These are phyloP conservation scores for Aspergillus fumigatiaffinis DNA, from an alignment of 2,329 filamentous ascomycete species.

Conservation along the genomic window DNA sequence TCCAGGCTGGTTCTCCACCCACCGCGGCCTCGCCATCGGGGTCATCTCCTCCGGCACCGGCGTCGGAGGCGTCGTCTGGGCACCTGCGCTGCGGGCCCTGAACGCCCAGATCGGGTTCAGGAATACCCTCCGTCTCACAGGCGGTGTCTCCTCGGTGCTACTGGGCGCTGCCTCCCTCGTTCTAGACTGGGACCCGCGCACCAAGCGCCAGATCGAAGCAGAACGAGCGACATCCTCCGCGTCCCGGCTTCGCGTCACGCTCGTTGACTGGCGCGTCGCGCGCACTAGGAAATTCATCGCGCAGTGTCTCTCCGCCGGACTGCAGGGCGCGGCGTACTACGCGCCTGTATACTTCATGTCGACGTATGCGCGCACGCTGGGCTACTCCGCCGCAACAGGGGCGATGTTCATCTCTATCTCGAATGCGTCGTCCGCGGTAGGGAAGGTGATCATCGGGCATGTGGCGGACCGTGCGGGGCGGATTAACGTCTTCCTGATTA, in stretches of 20 bases:
- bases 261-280: slow-evolving; percentile 29
- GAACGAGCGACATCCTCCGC: slow-evolving; percentile 15
- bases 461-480: slow-evolving; percentile 38
- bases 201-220: slow-evolving; percentile 16
- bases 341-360: slow-evolving; percentile 41
- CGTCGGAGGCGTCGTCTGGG: slow-evolving; percentile 39
- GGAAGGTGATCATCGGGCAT: slow-evolving; percentile 38
- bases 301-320: slow-evolving; percentile 33
- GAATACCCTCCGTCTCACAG: slow-evolving; percentile 34
- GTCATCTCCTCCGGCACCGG: slow-evolving; percentile 39
- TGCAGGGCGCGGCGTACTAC: slow-evolving; percentile 40
- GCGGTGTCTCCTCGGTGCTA: slow-evolving; percentile 26
- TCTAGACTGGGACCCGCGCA: slow-evolving; percentile 29
- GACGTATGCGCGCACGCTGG: slow-evolving; percentile 38
- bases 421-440: slow-evolving; percentile 40
- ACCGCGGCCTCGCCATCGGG: slow-evolving; percentile 38
- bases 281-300: slow-evolving; percentile 32
- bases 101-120: slow-evolving; percentile 35
- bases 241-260: slow-evolving; percentile 24
- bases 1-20: slow-evolving; percentile 37
- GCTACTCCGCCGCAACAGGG: slow-evolving; percentile 33
- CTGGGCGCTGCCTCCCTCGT: slow-evolving; percentile 23
- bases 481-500: slow-evolving; percentile 38
- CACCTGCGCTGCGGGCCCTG: slow-evolving; percentile 30
- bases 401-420: slow-evolving; percentile 41